A percentile compares a stretch with the other conserved stretches of the same genome.
These are phyloP conservation scores for Tricharina praecox DNA, from an alignment of 495 filamentous ascomycete species.

Conservation along the genomic window DNA sequence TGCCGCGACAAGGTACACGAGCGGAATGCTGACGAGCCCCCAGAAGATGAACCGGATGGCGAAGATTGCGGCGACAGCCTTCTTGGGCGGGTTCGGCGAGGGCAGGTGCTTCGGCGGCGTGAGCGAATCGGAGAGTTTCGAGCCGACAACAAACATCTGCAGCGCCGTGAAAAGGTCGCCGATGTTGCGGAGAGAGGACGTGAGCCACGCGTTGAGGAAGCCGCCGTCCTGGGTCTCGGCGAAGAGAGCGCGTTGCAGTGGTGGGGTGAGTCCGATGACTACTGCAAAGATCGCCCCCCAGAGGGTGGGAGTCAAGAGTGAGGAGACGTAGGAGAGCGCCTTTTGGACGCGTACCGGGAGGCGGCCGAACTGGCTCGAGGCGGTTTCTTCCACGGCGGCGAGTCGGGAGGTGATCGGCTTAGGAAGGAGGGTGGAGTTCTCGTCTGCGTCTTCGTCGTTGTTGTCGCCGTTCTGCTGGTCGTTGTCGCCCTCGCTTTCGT, in stretches of 20 bases:
- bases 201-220: constrained; percentile 55
- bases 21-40: constrained; percentile 38
- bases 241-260: constrained; percentile 52
- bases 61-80: constrained; percentile 38
- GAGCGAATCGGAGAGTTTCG: constrained; percentile 37
- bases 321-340: constrained; percentile 32
- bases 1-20: constrained; percentile 45
- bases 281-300: constrained; percentile 47
- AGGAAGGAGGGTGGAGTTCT: constrained; percentile 14
- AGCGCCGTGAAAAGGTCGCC: constrained; percentile 54
- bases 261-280: constrained; percentile 44
- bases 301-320: constrained; percentile 48
- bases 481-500: constrained; percentile 20
- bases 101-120: constrained; percentile 5
- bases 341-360: constrained; percentile 29
- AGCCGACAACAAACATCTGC: constrained; percentile 57
- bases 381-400: constrained; percentile 5
- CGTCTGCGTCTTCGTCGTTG: constrained; percentile 21
- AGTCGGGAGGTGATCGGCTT: not conserved
- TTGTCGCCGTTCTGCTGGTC: constrained; percentile 23
- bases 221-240: constrained; percentile 44
- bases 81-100: constrained; percentile 32
- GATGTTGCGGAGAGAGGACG: constrained; percentile 45
- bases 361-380: constrained; percentile 24
- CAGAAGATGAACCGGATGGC: constrained; percentile 47